Evolutionary conservation across 1,284 basidiomycete genomes (phyloP), one percentile per base, ranked within the genome.

Genomic region (Pseudozyma pruni): DNA sequence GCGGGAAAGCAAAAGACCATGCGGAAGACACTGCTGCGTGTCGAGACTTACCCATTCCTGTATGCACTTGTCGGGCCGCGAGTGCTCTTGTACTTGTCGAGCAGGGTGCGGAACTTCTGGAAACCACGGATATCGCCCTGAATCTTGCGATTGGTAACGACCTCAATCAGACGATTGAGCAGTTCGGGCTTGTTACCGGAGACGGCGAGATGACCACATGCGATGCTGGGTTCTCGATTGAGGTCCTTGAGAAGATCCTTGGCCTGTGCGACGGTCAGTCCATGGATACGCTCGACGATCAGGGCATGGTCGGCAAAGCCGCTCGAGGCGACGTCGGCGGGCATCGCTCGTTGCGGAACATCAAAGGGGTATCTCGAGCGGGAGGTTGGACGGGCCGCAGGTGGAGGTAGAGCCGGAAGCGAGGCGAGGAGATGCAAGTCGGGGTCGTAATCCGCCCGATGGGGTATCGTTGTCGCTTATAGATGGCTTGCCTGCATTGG

Each of bases 161-260:
- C 35, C 22, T 61, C 48, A 13, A 32, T 41, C 16, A 79, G 39
- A 6, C 75, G 64, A 35, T 67, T 51, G 29, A 66, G 57, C 39
- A 79, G 52, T 17, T 72, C 72, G 1, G 66, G 49, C 40, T 79
- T 79, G 69, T 72, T 77, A 13, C 77, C 77, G 1, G 66, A 63
- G 34, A 79, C 45, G 4, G 60, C 47, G 2, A 76, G 35, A 34
- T 53, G 67, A 3, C 58, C 53, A 23, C 72, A 55, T 23, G 58
- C 43, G 9, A 55, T 42, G 10, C 63, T 62, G 6, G 48, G 50
- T 33, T 63, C 75, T 45, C 72, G 70, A 62, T 75, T 75, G 55
- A 79, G 40, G 16, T 72, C 69, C 44, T 67, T 72, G 50, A 79
- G 69, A 35, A 72, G 60, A 20, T 63, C 61, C 44, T 79, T 79